Conservation (phyloP, 306 rosid genomes). For the Gastrolobium villosum region DNA sequence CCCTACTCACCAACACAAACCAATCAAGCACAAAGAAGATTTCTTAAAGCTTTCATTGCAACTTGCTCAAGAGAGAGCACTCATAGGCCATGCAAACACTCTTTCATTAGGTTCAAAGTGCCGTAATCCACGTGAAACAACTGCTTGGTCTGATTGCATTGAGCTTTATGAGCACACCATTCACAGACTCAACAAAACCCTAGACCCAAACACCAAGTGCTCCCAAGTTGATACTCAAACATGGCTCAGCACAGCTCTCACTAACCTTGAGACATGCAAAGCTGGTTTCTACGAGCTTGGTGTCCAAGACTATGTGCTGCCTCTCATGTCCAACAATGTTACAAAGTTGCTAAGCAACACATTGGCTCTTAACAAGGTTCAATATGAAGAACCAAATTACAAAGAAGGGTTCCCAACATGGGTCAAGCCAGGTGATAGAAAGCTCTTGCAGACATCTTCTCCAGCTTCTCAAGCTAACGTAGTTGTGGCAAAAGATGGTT, state of each 20-base stretch:
- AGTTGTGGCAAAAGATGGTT: constrained; percentile 76
- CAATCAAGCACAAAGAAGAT: constrained; percentile 56
- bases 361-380: constrained; percentile 66
- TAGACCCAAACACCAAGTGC: constrained; percentile 49
- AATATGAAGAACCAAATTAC: constrained; percentile 37
- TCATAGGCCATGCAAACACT: constrained; percentile 48
- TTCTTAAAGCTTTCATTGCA: constrained; percentile 57
- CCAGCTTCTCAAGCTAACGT: constrained; percentile 52
- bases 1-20: background rate
- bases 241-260: constrained; percentile 78
- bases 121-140: constrained; percentile 47
- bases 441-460: constrained; percentile 61
- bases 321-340: constrained; percentile 70
- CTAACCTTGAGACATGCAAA: constrained; percentile 71
- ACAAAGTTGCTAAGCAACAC: constrained; percentile 69
- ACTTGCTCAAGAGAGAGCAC: constrained; percentile 59
- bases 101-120: constrained; percentile 55
- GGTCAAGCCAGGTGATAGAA: constrained; percentile 75
- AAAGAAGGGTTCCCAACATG: constrained; percentile 72
- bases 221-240: constrained; percentile 64
- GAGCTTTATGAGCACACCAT: constrained; percentile 67
- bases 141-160: constrained; percentile 78
- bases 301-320: constrained; percentile 51
- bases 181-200: constrained; percentile 58
- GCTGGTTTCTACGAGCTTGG: constrained; percentile 68